phyloP scores from a whole-genome alignment of 768 basidiomycete species.

The Rhodotorula taiwanensis region DNA sequence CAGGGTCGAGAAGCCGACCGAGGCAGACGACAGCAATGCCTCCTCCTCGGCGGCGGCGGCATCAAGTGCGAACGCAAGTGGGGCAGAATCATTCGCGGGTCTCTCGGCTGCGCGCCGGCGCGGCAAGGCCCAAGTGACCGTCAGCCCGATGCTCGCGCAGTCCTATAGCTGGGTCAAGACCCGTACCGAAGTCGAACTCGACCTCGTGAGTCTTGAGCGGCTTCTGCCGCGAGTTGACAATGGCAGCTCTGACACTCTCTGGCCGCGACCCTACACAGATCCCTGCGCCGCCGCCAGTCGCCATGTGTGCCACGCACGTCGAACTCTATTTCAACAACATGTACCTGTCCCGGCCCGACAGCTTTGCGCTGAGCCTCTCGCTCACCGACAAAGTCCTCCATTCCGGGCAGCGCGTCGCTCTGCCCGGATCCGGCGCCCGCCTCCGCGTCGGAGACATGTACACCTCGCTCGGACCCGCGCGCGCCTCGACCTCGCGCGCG shows the following conservation, averaged over 20 bases:
- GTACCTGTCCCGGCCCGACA: constrained; percentile 71
- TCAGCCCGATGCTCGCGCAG: constrained; percentile 66
- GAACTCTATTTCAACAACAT: constrained; percentile 87
- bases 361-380: constrained; percentile 86
- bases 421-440: constrained; percentile 66
- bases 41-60: background rate
- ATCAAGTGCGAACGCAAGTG: background rate
- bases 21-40: background rate
- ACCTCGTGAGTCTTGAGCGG: constrained; percentile 56
- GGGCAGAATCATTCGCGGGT: background rate
- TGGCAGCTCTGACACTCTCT: too few relatives aligned
- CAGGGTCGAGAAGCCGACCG: constrained; percentile 16
- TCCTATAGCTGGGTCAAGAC: constrained; percentile 60
- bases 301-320: constrained; percentile 64
- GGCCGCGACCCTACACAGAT: too few relatives aligned
- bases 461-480: constrained; percentile 55
- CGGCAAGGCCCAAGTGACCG: constrained; percentile 55
- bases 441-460: constrained; percentile 76
- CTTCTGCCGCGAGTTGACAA: too few relatives aligned
- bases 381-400: constrained; percentile 75
- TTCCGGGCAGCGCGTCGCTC: constrained; percentile 72
- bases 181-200: constrained; percentile 62
- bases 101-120: background rate
- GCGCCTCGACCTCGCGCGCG: background rate
- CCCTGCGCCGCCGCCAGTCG: constrained; percentile 34